Conservation (phyloP, 78 protist species). For the Dictyostelium capitatum region DNA sequence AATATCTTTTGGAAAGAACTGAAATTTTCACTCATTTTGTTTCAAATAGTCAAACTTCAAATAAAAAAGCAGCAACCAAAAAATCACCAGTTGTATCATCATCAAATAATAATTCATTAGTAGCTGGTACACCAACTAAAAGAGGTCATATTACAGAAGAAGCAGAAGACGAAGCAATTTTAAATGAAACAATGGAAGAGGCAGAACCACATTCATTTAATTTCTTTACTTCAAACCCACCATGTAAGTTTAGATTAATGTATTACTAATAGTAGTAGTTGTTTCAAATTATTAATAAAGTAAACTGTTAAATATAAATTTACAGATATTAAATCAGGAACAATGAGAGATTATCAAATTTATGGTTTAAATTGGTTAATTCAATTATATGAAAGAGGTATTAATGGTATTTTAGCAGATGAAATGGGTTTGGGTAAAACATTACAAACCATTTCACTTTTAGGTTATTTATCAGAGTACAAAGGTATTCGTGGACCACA, state of each 20-base stretch:
- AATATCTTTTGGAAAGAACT: constrained; percentile 78
- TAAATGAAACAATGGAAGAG: constrained; percentile 62
- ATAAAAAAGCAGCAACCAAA: constrained; percentile 11
- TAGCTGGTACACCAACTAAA: constrained; percentile 62
- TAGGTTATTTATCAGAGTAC: constrained; percentile 90
- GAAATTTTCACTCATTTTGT: constrained; percentile 64
- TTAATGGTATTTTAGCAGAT: constrained; percentile 97
- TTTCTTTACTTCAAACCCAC: constrained; percentile 71
- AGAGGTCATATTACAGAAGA: constrained; percentile 63
- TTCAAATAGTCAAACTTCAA: constrained; percentile 27
- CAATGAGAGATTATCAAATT: constrained; percentile 95
- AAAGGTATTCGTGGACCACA: constrained; percentile 89
- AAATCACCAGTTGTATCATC: neutral
- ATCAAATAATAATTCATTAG: neutral
- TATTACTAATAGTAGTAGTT: neutral
- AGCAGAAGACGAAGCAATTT: constrained; percentile 81
- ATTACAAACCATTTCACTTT: constrained; percentile 91
- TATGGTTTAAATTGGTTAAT: constrained; percentile 97
- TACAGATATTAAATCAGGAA: constrained; percentile 84
- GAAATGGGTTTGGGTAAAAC: constrained; percentile 98
- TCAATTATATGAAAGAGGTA: constrained; percentile 89
- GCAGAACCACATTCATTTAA: constrained; percentile 71
- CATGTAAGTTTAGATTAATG: constrained; percentile 18
- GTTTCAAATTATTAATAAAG: too few species aligned
- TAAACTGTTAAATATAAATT: too few species aligned